These are phyloP conservation scores for Tulasnella sp. DNA, from an alignment of 768 basidiomycete genomes.

Conservation along the genomic window DNA sequence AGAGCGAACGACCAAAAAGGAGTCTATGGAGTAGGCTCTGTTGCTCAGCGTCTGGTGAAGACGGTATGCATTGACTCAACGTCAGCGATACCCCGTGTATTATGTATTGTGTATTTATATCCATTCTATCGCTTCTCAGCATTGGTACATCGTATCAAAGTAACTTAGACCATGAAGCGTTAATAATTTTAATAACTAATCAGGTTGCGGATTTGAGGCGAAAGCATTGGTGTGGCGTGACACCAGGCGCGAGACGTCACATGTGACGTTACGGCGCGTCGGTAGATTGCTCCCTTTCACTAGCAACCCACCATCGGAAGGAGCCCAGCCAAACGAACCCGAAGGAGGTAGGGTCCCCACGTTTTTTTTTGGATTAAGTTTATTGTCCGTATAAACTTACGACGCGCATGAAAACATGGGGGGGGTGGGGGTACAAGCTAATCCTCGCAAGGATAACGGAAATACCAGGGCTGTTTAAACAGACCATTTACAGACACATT, in stretches of 20 bases:
- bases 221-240: neutral
- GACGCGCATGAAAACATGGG: no score
- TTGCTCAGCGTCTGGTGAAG: neutral
- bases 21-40: neutral
- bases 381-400: no score
- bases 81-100: neutral
- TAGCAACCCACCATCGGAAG: no score
- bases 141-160: no score
- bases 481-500: no score
- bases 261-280: neutral
- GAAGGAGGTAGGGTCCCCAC: no score
- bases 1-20: neutral
- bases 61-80: neutral
- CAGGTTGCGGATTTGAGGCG: neutral
- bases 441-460: no score
- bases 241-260: neutral
- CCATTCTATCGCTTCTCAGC: neutral
- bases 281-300: no score
- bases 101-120: neutral
- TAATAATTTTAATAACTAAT: neutral
- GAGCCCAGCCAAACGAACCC: no score
- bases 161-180: neutral
- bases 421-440: no score
- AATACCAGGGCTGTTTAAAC: no score
- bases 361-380: no score